A percentile compares a stretch with the other conserved stretches of the same genome.
These are phyloP conservation scores for Tylopilus sp. DNA, from an alignment of 768 basidiomycete species.

Conservation along the genomic window DNA sequence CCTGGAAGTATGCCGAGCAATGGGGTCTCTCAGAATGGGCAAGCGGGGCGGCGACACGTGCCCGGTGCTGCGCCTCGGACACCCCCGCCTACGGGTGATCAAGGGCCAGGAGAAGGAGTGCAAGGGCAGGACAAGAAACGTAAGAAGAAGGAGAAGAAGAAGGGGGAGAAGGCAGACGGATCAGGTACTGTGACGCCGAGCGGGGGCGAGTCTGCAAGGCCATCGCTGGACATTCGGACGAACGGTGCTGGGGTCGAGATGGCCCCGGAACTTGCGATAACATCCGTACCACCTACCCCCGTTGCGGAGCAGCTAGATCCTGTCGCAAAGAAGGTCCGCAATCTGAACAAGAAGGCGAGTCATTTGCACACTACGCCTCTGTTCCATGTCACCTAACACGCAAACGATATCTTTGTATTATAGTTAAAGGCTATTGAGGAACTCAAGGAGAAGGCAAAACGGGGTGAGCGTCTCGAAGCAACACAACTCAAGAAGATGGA, in stretches of 20 bases:
- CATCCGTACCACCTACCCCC: slow-evolving; percentile 50
- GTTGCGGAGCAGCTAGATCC: slow-evolving; percentile 68
- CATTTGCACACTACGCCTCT: not conserved
- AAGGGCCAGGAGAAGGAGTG: slow-evolving; percentile 23
- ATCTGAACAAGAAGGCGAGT: slow-evolving; percentile 89
- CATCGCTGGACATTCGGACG: slow-evolving; percentile 37
- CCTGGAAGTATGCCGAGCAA: slow-evolving; percentile 44
- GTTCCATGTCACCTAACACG: not conserved
- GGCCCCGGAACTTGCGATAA: slow-evolving; percentile 1
- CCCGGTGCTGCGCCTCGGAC: slow-evolving; percentile 66
- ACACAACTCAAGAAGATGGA: slow-evolving; percentile 99
- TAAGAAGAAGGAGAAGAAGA: slow-evolving; percentile 60
- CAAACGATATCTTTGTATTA: not conserved
- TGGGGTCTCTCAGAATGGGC: slow-evolving; percentile 30
- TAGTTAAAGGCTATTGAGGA: slow-evolving; percentile 99
- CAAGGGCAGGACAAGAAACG: slow-evolving; percentile 36
- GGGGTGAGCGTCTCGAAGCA: slow-evolving; percentile 89
- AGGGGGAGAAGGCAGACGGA: slow-evolving; percentile 36
- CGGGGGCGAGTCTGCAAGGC: slow-evolving; percentile 25
- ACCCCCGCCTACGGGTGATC: slow-evolving; percentile 44
- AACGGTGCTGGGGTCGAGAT: slow-evolving; percentile 19
- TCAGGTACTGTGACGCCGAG: slow-evolving; percentile 30
- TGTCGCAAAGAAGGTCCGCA: slow-evolving; percentile 87
- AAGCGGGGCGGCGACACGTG: slow-evolving; percentile 42
- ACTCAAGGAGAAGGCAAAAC: slow-evolving; percentile 85